These are phyloP conservation scores for Carpinus fangiana DNA, from an alignment of 306 rosid genomes.

Conservation along the genomic window DNA sequence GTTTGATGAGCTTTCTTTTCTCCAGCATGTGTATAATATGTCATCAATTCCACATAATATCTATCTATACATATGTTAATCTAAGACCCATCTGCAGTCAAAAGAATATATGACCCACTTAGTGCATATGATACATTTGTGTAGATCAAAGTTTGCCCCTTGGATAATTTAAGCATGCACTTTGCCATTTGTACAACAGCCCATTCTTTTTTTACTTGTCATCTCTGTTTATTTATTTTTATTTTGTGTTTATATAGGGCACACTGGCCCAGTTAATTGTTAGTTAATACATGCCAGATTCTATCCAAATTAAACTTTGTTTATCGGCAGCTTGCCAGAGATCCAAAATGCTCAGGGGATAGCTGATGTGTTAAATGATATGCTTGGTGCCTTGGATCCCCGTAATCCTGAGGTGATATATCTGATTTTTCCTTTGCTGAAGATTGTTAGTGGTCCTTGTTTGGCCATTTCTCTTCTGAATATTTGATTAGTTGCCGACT, in stretches of 20 bases:
- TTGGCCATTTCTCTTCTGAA: constrained; percentile 21
- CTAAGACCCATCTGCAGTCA: not conserved
- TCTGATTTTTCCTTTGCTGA: not conserved
- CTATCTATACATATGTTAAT: not conserved
- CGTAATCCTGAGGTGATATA: constrained; percentile 65
- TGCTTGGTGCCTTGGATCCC: constrained; percentile 84
- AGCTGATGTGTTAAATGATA: constrained; percentile 82
- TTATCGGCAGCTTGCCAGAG: constrained; percentile 61
- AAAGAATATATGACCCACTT: not conserved
- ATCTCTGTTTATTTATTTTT: not conserved
- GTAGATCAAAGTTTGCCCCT: not conserved
- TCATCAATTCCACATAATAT: not conserved
- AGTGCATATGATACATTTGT: not conserved
- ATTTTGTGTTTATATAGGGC: not conserved
- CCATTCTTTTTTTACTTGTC: not conserved
- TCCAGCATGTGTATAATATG: not conserved
- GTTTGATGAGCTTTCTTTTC: not conserved
- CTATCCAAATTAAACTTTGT: constrained; percentile 21
- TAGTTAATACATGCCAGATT: constrained; percentile 7
- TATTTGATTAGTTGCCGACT: constrained; percentile 3
- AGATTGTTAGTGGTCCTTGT: not conserved
- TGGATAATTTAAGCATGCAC: not conserved
- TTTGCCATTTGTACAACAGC: not conserved
- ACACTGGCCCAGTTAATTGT: not conserved
- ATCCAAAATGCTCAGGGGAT: constrained; percentile 82